Evolutionary conservation across 2,329 filamentous ascomycete species (phyloP), one percentile per base, ranked within the genome.

Genomic region (Fusarium zealandicum): DNA sequence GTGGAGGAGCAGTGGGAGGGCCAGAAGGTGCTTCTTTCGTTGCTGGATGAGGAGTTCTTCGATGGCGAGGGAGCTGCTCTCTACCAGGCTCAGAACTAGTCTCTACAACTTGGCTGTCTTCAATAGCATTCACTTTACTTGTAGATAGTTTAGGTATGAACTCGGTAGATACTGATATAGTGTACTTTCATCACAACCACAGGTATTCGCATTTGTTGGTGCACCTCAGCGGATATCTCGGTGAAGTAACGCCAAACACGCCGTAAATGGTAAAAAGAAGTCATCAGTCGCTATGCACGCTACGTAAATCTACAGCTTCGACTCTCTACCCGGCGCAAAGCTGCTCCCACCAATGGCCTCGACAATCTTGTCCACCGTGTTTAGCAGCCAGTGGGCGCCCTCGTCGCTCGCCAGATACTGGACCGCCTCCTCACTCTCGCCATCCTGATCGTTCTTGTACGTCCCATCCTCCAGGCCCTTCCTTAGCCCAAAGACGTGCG

Each of bases 401-500:
- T 80, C 76, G 22, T 81, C 76, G 4, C 68, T 70, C 1, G 76
- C 77, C 58, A 81, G 38, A 72, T 77, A 79, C 44, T 63, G 51
- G n/a, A 70, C 66, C 3, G 50, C 64, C 55, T 75, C 72, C 27
- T 76, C 70, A 2, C 67, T 74, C 54, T 72, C 70, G 0, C 64
- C 67, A 35, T 72, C 68, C 18, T 61, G 65, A 28, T 74, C 74
- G 9, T 57, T 62, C 61, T 64, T 65, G 74, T 80, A 81, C 16
- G 76, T 78, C 1, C 87, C 89, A 71, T 92, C 87, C 59, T 89
- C 85, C 44, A 89, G 80, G 1, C 85, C 89, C 77, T 95, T 95
- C 53, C 89, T 75, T 73, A 96, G 70, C 0, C 91, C 91, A 75
- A 92, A 93, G 0, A 95, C 80, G 73, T 96, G 91, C 62, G 87